phyloP scores from a whole-genome alignment of 2,329 filamentous ascomycete species.

The Aspergillus melleus region DNA sequence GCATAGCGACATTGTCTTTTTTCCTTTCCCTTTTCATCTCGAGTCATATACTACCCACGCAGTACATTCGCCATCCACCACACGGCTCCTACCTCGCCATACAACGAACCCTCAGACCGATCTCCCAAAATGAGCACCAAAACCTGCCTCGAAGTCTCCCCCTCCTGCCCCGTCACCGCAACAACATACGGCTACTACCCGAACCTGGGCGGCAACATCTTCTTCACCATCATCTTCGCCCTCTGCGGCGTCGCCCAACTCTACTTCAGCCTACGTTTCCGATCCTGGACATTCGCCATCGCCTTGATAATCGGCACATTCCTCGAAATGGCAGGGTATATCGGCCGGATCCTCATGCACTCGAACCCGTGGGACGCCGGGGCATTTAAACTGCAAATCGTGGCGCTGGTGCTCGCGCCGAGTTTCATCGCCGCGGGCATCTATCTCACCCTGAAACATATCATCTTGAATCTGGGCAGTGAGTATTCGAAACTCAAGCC shows the following conservation, averaged over 20 bases:
- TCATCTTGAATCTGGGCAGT: slow-evolving; percentile 57
- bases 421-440: slow-evolving; percentile 58
- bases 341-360: slow-evolving; percentile 55
- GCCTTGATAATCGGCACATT: slow-evolving; percentile 51
- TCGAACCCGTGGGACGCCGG: slow-evolving; percentile 51
- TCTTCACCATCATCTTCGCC: slow-evolving; percentile 55
- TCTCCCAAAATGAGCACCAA: slow-evolving; percentile 15
- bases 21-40: background rate
- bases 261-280: slow-evolving; percentile 50
- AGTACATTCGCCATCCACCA: background rate
- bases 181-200: slow-evolving; percentile 58
- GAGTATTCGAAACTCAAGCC: slow-evolving; percentile 50
- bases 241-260: slow-evolving; percentile 51
- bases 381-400: slow-evolving; percentile 56
- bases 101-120: background rate
- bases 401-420: slow-evolving; percentile 57
- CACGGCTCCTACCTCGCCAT: too few relatives aligned
- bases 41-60: background rate
- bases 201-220: slow-evolving; percentile 50
- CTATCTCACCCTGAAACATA: slow-evolving; percentile 58
- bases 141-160: slow-evolving; percentile 37
- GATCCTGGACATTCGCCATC: slow-evolving; percentile 57
- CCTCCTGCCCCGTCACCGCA: slow-evolving; percentile 45
- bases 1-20: too few relatives aligned
- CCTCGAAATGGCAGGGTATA: slow-evolving; percentile 58